Percentiles rank a stretch among this genome's conserved stretches.
Evolutionary conservation across 2,329 filamentous ascomycete species (phyloP).

Genomic region (Talaromyces rugulosus): DNA sequence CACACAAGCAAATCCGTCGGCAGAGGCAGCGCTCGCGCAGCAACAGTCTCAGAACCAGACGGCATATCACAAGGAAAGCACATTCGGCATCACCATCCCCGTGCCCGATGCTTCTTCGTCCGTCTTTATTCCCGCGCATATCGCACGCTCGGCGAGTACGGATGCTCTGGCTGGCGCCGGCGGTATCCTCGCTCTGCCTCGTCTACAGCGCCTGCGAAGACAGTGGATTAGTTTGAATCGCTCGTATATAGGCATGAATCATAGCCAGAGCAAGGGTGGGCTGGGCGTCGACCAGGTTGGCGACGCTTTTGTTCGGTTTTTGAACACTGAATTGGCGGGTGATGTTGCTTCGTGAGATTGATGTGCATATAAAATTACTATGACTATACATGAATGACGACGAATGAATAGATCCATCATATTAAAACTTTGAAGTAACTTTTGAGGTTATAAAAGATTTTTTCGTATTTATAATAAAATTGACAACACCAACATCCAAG

Average conservation of each 20-base stretch:
- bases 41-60: background rate
- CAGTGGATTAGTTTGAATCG: slow-evolving; percentile 46
- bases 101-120: slow-evolving; percentile 27
- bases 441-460: background rate
- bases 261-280: slow-evolving; percentile 30
- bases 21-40: slow-evolving; percentile 31
- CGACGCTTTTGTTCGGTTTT: slow-evolving; percentile 44
- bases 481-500: background rate
- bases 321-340: slow-evolving; percentile 41
- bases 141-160: slow-evolving; percentile 33
- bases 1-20: slow-evolving; percentile 35
- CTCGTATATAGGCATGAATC: slow-evolving; percentile 32
- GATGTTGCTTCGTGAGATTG: slow-evolving; percentile 13
- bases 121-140: slow-evolving; percentile 35
- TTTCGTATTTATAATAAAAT: background rate
- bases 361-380: background rate
- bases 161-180: slow-evolving; percentile 40
- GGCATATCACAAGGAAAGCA: slow-evolving; percentile 8
- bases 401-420: background rate
- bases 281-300: slow-evolving; percentile 32
- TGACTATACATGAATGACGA: background rate
- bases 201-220: slow-evolving; percentile 40
- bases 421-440: background rate
- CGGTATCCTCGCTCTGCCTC: slow-evolving; percentile 37
- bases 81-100: slow-evolving; percentile 29